A percentile compares a stretch with the other conserved stretches of the same genome.
phyloP scores from a whole-genome alignment of 345 rosid species.

The Ailanthus altissimus region DNA sequence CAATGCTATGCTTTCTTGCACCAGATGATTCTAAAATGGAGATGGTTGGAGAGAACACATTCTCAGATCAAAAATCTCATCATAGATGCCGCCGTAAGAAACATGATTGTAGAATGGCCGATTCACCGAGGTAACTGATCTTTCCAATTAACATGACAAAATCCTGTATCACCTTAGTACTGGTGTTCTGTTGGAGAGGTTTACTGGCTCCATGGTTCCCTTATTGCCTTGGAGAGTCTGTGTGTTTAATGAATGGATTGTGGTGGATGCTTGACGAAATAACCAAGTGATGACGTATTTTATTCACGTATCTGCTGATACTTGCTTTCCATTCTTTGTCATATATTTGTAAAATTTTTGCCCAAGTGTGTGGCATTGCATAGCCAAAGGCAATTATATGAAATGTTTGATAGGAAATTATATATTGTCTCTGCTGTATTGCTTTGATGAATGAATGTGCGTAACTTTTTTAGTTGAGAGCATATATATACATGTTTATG shows the following conservation, averaged over 20 bases:
- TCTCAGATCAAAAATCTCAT: constrained; percentile 73
- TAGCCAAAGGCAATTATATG: background rate
- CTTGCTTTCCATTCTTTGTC: background rate
- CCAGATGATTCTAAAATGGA: constrained; percentile 64
- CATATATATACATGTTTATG: no score
- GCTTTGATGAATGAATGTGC: no score
- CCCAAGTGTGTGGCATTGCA: background rate
- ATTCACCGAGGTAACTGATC: constrained; percentile 43
- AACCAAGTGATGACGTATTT: background rate
- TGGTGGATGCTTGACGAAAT: background rate
- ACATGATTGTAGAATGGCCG: constrained; percentile 75
- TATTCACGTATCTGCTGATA: background rate
- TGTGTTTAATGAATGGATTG: background rate
- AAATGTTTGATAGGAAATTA: no score
- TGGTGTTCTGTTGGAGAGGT: background rate
- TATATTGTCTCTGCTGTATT: no score
- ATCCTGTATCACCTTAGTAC: background rate
- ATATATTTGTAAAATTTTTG: background rate
- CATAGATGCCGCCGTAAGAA: constrained; percentile 85
- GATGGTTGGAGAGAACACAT: constrained; percentile 72
- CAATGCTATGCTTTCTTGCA: constrained; percentile 22
- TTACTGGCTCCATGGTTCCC: background rate
- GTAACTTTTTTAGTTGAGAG: no score
- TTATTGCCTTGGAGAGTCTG: no score
- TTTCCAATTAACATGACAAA: constrained; percentile 12